Percentiles rank a stretch among this genome's conserved stretches.
Evolutionary conservation across 2,329 filamentous ascomycete species (phyloP).

Genomic region (Zarea fungicola): DNA sequence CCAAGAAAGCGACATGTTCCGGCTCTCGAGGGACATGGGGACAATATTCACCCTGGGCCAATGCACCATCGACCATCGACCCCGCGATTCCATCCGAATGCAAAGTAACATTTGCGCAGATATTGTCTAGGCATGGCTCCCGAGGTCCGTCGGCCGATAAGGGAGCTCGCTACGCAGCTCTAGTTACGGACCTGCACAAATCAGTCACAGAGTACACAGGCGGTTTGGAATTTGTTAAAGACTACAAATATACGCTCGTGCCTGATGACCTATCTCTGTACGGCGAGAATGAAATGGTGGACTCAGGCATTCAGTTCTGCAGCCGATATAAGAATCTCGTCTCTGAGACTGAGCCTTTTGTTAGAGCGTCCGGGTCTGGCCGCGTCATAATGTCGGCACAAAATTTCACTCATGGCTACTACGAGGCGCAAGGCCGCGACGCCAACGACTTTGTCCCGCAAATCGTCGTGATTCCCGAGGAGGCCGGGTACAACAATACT

Average conservation of each 20-base stretch:
- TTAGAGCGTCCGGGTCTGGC: slow-evolving; percentile 64
- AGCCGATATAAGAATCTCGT: slow-evolving; percentile 63
- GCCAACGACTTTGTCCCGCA: slow-evolving; percentile 42
- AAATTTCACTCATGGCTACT: slow-evolving; percentile 72
- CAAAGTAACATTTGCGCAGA: slow-evolving; percentile 70
- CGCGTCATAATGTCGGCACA: slow-evolving; percentile 70
- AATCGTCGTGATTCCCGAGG: slow-evolving; percentile 68
- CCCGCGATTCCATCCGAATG: slow-evolving; percentile 60
- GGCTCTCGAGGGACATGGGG: slow-evolving; percentile 67
- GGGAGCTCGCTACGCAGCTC: slow-evolving; percentile 54
- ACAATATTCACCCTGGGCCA: slow-evolving; percentile 82
- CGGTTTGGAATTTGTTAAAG: slow-evolving; percentile 63
- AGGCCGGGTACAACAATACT: slow-evolving; percentile 67
- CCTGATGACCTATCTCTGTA: slow-evolving; percentile 63
- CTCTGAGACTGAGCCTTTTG: slow-evolving; percentile 55
- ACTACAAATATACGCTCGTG: slow-evolving; percentile 67
- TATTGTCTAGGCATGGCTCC: slow-evolving; percentile 80
- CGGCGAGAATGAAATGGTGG: slow-evolving; percentile 62
- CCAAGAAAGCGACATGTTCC: slow-evolving; percentile 6
- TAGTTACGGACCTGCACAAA: slow-evolving; percentile 62
- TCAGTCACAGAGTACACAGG: slow-evolving; percentile 51
- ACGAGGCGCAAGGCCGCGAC: slow-evolving; percentile 36
- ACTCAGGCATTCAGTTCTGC: slow-evolving; percentile 74
- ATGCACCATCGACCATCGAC: slow-evolving; percentile 62
- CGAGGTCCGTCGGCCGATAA: slow-evolving; percentile 72